Evolutionary conservation across 768 basidiomycete genomes (phyloP).

Genomic region (Hydnum rufescens): DNA sequence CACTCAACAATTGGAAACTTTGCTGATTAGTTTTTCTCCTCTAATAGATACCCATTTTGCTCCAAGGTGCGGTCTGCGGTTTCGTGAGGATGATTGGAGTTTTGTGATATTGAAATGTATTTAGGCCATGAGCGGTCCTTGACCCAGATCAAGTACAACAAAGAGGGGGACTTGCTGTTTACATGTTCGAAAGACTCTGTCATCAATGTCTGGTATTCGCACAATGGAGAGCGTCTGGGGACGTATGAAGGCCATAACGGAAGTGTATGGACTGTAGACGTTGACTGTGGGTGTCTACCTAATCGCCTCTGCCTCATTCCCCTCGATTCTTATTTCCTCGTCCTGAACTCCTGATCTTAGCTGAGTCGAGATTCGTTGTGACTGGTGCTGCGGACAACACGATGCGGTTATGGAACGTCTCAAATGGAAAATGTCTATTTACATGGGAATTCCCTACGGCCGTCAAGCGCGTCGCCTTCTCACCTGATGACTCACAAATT

Average conservation of each 20-base stretch:
- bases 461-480: constrained; percentile 88
- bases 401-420: constrained; percentile 75
- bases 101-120: not conserved
- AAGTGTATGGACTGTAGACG: constrained; percentile 88
- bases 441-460: constrained; percentile 98
- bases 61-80: constrained; percentile 15
- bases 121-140: constrained; percentile 90
- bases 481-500: constrained; percentile 59
- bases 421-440: constrained; percentile 78
- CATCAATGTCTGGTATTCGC: constrained; percentile 93
- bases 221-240: constrained; percentile 92
- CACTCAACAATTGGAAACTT: too few species aligned
- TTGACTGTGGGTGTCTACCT: constrained; percentile 52
- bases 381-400: constrained; percentile 91
- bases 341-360: constrained; percentile 21
- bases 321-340: not conserved
- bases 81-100: not conserved
- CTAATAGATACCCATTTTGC: constrained; percentile 19
- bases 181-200: constrained; percentile 88
- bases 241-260: constrained; percentile 96
- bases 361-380: constrained; percentile 66
- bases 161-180: constrained; percentile 89
- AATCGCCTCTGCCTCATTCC: not conserved
- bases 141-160: constrained; percentile 95
- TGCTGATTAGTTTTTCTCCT: too few species aligned